Conservation (phyloP, 1,139 yeast genomes). For the Saccharomyces pastorianus region DNA sequence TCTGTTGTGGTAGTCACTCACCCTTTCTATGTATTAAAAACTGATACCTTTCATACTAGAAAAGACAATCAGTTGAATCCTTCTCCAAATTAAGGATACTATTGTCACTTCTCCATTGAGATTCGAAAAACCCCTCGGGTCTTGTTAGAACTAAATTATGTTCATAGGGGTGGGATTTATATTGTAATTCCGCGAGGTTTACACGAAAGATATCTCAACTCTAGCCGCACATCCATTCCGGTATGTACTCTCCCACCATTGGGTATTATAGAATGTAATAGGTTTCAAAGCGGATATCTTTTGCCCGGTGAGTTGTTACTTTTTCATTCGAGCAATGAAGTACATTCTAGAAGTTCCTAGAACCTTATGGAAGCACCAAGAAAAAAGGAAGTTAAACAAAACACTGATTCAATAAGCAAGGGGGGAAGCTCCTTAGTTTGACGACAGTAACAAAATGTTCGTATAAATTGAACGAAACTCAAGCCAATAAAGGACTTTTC, state of each 20-base stretch:
- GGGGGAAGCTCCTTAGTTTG: neutral
- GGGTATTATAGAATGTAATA: neutral
- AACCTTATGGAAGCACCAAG: conserved; percentile 5
- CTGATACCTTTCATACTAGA: neutral
- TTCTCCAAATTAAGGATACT: neutral
- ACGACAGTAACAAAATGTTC: neutral
- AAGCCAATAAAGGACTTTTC: neutral
- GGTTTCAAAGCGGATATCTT: neutral
- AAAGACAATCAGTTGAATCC: neutral
- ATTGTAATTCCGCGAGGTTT: neutral
- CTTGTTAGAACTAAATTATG: neutral
- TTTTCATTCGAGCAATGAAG: neutral
- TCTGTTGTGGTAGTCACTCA: neutral
- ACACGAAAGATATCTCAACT: neutral
- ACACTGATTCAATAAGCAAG: neutral
- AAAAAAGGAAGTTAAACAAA: neutral
- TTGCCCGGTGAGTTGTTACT: neutral
- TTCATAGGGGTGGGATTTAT: neutral
- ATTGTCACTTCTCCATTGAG: neutral
- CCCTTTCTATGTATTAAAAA: neutral
- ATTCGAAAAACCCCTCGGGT: neutral
- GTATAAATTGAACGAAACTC: neutral
- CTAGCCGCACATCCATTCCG: neutral
- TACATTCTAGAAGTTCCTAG: conserved; percentile 3
- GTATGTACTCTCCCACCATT: neutral